Conservation (phyloP, 306 rosid species). For the Quercus wislizeni region DNA sequence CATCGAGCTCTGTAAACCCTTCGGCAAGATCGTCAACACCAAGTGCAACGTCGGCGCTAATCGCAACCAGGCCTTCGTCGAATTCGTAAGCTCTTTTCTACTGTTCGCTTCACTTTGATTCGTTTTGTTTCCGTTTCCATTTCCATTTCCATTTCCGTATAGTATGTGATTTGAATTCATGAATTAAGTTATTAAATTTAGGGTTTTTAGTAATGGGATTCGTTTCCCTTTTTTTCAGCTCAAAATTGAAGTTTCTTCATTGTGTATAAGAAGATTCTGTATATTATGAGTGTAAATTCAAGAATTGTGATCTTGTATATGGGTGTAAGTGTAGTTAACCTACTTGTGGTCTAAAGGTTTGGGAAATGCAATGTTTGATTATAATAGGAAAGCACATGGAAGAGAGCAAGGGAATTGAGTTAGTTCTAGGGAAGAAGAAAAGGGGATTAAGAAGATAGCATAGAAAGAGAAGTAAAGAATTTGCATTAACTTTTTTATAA, state of each 20-base stretch:
- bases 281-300: neutral
- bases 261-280: neutral
- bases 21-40: slow-evolving; percentile 93
- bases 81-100: slow-evolving; percentile 47
- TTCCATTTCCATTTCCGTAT: too few species aligned
- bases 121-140: neutral
- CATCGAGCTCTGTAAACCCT: slow-evolving; percentile 74
- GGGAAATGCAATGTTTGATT: too few species aligned
- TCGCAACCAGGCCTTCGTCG: slow-evolving; percentile 92
- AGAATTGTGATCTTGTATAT: neutral
- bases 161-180: too few species aligned
- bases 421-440: too few species aligned
- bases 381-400: too few species aligned
- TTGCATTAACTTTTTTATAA: too few species aligned
- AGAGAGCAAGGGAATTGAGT: too few species aligned
- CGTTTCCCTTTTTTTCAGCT: neutral
- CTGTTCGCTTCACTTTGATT: neutral
- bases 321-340: too few species aligned
- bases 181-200: too few species aligned
- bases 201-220: neutral
- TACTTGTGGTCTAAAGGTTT: too few species aligned
- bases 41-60: slow-evolving; percentile 96
- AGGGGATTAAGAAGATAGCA: too few species aligned
- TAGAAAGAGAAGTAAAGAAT: too few species aligned
- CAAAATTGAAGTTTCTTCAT: neutral